Conservation (phyloP, 2,329 filamentous ascomycete genomes). For the Neonectria sp. region DNA sequence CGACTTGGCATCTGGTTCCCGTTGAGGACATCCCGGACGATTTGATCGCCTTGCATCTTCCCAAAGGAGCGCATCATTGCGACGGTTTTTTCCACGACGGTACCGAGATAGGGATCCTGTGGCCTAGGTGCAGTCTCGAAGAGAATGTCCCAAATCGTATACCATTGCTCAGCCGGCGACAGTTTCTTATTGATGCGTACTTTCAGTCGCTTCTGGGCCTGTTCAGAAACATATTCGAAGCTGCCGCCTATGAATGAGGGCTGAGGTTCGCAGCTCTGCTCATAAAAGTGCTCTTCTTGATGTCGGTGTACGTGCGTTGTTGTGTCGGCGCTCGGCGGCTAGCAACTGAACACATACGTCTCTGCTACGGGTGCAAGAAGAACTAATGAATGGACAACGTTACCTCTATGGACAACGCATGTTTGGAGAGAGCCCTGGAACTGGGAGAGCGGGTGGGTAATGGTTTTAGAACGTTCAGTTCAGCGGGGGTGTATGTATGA, state of each 20-base stretch:
- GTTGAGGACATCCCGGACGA: background rate
- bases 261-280: conserved; percentile 7
- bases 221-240: conserved; percentile 22
- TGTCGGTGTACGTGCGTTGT: no score
- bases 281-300: background rate
- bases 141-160: conserved; percentile 35
- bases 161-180: conserved; percentile 29
- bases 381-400: no score
- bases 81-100: conserved; percentile 26
- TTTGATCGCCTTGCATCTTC: conserved; percentile 10
- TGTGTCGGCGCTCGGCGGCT: no score
- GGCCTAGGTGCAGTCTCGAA: conserved; percentile 12
- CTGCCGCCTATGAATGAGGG: background rate
- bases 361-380: no score
- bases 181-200: conserved; percentile 19
- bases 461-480: no score
- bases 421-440: no score
- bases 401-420: no score
- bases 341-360: no score
- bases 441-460: no score
- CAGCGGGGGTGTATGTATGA: no score
- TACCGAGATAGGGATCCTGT: conserved; percentile 24
- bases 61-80: conserved; percentile 31
- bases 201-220: conserved; percentile 27
- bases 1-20: background rate